These are phyloP conservation scores for Rhizopogon vesiculosus DNA, from an alignment of 768 basidiomycete species.

Conservation along the genomic window DNA sequence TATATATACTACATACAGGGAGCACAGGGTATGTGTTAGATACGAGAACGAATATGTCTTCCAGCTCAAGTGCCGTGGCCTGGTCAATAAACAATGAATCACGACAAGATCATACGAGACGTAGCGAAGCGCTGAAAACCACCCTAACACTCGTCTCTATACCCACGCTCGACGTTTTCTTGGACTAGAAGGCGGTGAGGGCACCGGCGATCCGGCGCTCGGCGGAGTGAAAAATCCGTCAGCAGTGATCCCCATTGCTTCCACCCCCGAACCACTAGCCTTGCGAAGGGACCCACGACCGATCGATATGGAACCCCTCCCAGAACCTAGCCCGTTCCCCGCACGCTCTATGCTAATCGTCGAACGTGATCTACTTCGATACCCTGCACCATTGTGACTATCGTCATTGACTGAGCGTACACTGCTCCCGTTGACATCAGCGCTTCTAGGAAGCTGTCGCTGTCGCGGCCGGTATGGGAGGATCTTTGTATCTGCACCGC, in stretches of 20 bases:
- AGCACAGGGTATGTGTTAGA: not conserved
- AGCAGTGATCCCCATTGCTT: constrained; percentile 71
- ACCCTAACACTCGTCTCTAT: not conserved
- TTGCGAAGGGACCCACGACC: constrained; percentile 61
- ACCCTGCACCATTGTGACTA: constrained; percentile 14
- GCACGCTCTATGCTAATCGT: constrained; percentile 59
- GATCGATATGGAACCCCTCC: constrained; percentile 59
- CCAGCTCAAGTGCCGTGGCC: too few relatives aligned
- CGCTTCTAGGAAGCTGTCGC: constrained; percentile 29
- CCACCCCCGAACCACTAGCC: constrained; percentile 66
- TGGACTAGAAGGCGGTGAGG: constrained; percentile 7
- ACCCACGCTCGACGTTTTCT: not conserved
- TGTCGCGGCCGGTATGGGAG: constrained; percentile 37
- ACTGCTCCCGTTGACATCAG: constrained; percentile 9
- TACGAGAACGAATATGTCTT: not conserved
- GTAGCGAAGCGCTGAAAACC: not conserved
- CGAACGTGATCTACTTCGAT: constrained; percentile 45
- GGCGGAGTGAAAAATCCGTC: constrained; percentile 74
- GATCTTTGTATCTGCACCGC: not conserved
- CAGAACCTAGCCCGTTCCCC: constrained; percentile 24
- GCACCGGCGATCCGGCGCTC: constrained; percentile 23
- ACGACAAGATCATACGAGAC: too few relatives aligned
- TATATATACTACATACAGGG: not conserved
- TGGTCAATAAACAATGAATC: not conserved
- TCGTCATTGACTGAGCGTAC: constrained; percentile 34